These are phyloP conservation scores for Camellia sinensis DNA, from an alignment of 148 eudicot genomes.

Conservation along the genomic window DNA sequence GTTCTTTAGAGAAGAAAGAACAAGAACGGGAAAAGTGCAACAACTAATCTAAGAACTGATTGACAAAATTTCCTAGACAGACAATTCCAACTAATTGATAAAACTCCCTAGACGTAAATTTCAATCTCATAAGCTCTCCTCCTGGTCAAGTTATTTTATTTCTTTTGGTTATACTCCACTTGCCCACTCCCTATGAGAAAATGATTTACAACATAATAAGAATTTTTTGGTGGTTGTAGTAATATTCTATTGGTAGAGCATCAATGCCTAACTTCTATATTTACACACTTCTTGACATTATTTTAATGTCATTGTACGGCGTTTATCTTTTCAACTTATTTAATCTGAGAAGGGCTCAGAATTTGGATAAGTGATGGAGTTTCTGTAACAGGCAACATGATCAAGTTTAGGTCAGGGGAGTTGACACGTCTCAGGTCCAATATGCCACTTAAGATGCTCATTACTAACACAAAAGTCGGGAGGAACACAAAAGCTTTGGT, in stretches of 20 bases:
- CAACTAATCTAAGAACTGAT: neutral
- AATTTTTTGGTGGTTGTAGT: neutral
- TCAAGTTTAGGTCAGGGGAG: slow-evolving; percentile 82
- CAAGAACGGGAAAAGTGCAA: neutral
- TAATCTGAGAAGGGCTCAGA: neutral
- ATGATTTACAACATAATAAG: neutral
- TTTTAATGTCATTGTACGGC: neutral
- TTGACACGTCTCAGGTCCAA: slow-evolving; percentile 66
- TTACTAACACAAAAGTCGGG: slow-evolving; percentile 89
- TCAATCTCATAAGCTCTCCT: neutral
- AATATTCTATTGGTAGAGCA: neutral
- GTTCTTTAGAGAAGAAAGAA: neutral
- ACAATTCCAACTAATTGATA: neutral
- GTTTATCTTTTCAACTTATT: neutral
- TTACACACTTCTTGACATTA: neutral
- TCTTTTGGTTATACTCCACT: neutral
- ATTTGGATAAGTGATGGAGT: neutral
- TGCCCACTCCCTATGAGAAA: neutral
- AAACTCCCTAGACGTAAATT: neutral
- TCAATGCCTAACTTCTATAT: neutral
- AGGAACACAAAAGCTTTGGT: slow-evolving; percentile 96
- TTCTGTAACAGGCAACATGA: slow-evolving; percentile 71
- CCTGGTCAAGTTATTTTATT: neutral
- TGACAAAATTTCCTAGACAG: neutral
- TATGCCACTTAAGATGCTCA: slow-evolving; percentile 77